Conservation (phyloP, 345 rosid genomes). For the Lumnitzera littorea region DNA sequence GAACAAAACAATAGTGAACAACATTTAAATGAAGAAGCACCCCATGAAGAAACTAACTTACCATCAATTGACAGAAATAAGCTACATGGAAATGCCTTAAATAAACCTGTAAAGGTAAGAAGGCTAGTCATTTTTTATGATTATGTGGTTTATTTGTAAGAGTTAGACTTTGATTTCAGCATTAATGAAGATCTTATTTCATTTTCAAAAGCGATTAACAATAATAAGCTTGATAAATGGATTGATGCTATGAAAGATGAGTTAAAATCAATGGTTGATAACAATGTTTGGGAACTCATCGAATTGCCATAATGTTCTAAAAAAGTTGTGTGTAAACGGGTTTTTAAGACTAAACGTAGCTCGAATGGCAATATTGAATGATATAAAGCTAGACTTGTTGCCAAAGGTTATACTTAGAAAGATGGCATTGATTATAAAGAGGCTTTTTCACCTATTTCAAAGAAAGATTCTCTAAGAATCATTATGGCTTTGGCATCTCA, state of each 20-base stretch:
- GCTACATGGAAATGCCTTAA: too few species aligned
- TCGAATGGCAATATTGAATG: background rate
- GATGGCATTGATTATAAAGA: too few species aligned
- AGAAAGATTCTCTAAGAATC: too few species aligned
- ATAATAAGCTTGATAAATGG: background rate
- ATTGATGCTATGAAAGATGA: slow-evolving; percentile 9
- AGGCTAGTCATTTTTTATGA: background rate
- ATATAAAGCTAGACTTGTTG: too few species aligned
- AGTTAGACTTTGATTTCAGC: background rate
- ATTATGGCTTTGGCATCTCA: too few species aligned
- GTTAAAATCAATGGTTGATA: background rate
- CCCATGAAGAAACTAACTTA: too few species aligned
- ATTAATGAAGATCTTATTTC: background rate
- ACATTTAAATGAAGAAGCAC: too few species aligned
- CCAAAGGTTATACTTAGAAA: too few species aligned
- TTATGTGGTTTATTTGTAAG: slow-evolving; percentile 9
- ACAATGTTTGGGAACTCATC: background rate
- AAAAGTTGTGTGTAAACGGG: background rate
- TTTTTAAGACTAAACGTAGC: background rate
- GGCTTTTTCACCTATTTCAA: too few species aligned
- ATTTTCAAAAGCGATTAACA: slow-evolving; percentile 1
- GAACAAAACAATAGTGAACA: too few species aligned
- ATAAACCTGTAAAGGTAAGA: too few species aligned
- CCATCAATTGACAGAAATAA: too few species aligned
- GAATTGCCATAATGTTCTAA: background rate